Percentiles rank a stretch among this genome's conserved stretches.
phyloP scores from a whole-genome alignment of 2,329 filamentous ascomycete species.

The Talaromyces rugulosus region DNA sequence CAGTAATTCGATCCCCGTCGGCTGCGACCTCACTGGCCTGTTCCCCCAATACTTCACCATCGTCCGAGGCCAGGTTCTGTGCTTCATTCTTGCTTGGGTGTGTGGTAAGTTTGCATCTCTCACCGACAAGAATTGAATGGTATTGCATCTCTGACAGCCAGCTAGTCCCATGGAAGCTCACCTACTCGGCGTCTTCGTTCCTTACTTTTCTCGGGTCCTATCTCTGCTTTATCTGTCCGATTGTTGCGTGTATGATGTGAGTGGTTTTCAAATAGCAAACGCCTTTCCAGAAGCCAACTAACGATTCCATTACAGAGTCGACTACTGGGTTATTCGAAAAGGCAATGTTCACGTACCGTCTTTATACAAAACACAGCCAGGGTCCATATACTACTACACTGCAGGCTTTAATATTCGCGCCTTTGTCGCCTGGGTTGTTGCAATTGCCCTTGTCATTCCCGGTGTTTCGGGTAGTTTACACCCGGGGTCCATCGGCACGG shows the following conservation, averaged over 20 bases:
- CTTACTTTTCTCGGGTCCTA: slow-evolving; percentile 9
- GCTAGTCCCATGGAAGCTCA: slow-evolving; percentile 10
- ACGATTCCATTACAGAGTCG: not conserved
- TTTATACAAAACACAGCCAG: not conserved
- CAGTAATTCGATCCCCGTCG: slow-evolving; percentile 8
- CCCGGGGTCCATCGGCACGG: slow-evolving; percentile 3
- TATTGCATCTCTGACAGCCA: not conserved
- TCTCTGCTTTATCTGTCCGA: slow-evolving; percentile 11
- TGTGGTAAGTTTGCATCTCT: slow-evolving; percentile 1
- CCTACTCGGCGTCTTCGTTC: slow-evolving; percentile 3
- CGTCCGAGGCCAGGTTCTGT: slow-evolving; percentile 7
- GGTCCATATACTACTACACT: slow-evolving; percentile 5
- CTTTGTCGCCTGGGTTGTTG: slow-evolving; percentile 3
- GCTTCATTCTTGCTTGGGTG: slow-evolving; percentile 8
- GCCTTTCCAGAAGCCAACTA: not conserved
- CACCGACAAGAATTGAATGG: not conserved
- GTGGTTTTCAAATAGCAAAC: not conserved
- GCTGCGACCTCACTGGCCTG: slow-evolving; percentile 8
- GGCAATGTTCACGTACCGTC: slow-evolving; percentile 10
- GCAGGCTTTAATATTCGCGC: slow-evolving; percentile 5
- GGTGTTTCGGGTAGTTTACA: not conserved
- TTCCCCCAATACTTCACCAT: slow-evolving; percentile 9
- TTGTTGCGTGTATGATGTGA: slow-evolving; percentile 9
- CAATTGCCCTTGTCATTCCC: slow-evolving; percentile 5
- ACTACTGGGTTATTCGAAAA: slow-evolving; percentile 8